Base-by-base conservation (phyloP, 164 flowering plant species). In the Litsea cubeba region DNA sequence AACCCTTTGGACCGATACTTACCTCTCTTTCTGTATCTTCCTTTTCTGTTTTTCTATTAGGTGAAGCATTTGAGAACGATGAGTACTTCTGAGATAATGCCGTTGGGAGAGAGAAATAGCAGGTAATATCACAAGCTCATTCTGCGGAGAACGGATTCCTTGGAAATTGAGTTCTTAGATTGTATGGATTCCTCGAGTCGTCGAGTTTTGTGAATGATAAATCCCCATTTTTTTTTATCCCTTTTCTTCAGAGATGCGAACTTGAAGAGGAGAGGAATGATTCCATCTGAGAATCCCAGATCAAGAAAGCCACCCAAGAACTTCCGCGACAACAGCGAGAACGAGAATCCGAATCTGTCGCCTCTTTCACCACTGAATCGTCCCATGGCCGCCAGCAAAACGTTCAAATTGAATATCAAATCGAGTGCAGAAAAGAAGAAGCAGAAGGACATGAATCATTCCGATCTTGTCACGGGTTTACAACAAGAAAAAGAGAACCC, bases 281-380 rank as follows among this genome's bases (percentile, higher is more conserved):
- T 72, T 3, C 76, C 71, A 51, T 18, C 57, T 8, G 74, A 74
- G 20, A 80, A 62, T 65, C 35, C 68, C 18, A 57, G 26, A 49
- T n/a, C 67, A 1, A 65, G 5, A 18, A 73, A 68, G 51, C 68
- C 81, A 12, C 64, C 51, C 0, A 68, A 75, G 65, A 77, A 28
- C n/a, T 63, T 76, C 74, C 81, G 28, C 22, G 85, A 84, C 72
- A 92, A 85, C 58, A 54, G 76, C 30, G 97, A 95, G 82, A 91
- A 93, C 76, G 89, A 85, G 74, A 83, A 93, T 50, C 97, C 98
- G 0, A 93, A 93, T 76, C 68, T 78, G 18, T 81, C 87, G 30
- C 67, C 79, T 14, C 87, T 89, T 71, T 49, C 65, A 1, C 18
- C 73, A 1, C 65, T 12, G 3, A 23, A 3, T 11, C 62, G 22